Percentiles rank a stretch among this genome's conserved stretches.
Conservation (phyloP, 768 basidiomycete genomes). For the Cubamyces lactineus region DNA sequence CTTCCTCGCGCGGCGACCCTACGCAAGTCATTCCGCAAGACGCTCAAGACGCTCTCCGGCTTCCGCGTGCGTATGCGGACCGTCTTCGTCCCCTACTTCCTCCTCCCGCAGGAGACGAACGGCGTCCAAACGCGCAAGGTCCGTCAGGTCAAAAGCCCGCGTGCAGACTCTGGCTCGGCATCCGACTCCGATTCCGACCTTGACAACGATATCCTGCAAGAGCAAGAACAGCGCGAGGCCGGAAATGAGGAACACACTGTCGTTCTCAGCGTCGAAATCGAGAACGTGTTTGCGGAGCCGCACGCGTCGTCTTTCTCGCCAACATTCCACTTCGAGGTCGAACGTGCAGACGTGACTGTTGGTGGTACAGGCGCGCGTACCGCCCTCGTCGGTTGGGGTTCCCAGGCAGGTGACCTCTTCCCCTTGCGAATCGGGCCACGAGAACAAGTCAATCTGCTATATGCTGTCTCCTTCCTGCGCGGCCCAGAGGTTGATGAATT, state of each 20-base stretch:
- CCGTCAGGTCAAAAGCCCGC: neutral
- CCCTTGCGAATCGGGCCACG: slow-evolving; percentile 70
- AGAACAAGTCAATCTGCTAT: slow-evolving; percentile 89
- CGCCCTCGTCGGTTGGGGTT: slow-evolving; percentile 54
- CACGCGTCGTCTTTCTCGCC: slow-evolving; percentile 36
- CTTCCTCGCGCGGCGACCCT: slow-evolving; percentile 54
- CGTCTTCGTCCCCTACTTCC: slow-evolving; percentile 84
- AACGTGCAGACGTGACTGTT: slow-evolving; percentile 74
- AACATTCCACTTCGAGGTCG: slow-evolving; percentile 71
- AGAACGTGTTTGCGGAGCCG: slow-evolving; percentile 54
- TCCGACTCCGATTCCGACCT: slow-evolving; percentile 37
- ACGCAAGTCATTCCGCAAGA: slow-evolving; percentile 84
- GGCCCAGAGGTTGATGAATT: slow-evolving; percentile 59
- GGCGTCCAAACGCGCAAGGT: slow-evolving; percentile 9
- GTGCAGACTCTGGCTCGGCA: slow-evolving; percentile 1
- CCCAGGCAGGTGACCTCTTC: slow-evolving; percentile 51
- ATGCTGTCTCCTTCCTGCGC: slow-evolving; percentile 81
- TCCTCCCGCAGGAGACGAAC: slow-evolving; percentile 50
- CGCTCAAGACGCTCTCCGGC: slow-evolving; percentile 76
- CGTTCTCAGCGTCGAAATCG: slow-evolving; percentile 89
- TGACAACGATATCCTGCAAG: slow-evolving; percentile 49
- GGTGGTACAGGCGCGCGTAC: slow-evolving; percentile 64
- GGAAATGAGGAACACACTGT: slow-evolving; percentile 84
- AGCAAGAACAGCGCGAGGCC: slow-evolving; percentile 52
- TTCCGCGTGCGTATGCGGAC: slow-evolving; percentile 94